Base-by-base conservation (phyloP, 2,329 filamentous ascomycete genomes). In the Paracorniculantispora psalliotae region DNA sequence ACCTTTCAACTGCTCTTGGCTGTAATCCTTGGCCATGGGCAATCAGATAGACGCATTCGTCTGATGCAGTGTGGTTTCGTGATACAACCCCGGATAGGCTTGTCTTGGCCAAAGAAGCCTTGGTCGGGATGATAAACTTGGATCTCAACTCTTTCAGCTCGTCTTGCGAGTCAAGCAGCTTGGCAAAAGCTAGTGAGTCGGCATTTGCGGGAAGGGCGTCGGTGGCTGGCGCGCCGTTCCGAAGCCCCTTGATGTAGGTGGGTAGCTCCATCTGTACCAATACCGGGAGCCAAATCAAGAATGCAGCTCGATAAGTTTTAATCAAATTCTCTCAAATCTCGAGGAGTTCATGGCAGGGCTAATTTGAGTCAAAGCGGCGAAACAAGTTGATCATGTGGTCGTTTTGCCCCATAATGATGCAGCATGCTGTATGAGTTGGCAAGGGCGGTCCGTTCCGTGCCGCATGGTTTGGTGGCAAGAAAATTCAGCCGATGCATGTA, bases 11-110 rank as follows among this genome's bases (percentile, higher is more conserved):
- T 15, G 82, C 81, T 62, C 82, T 85, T 44, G 92, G 91, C 71
- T 96, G 92, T 4, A 92, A 82, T 35, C 92, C 92, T 1, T 96
- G 81, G 0, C 91, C 96, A 75, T 96, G 96, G 57, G 92, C 92
- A 64, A 91, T 93, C 62, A 96, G 85, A 72, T 96, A 96, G 60
- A 91, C 86, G 60, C 71, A 71, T 61, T 69, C 65, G 47, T 72
- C 64, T 3, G 65, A 74, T n/a, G 77, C 67, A 1, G 71, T 67
- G n/a, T 67, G 66, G n/a, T 63, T 65, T 37, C 46, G 59, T 17
- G 23, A 5, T 44, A 47, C 49, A n/a, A 65, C 52, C 33, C 67
- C 63, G 49, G 71, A 69, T 44, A 60, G 60, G 61, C 61, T 86
- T 63, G 87, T 82, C 69, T 81, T 85, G 47, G 94, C 73, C 41